These are phyloP conservation scores for Scenedesmus sp. DNA, from an alignment of 163 green algal species.

Conservation along the genomic window DNA sequence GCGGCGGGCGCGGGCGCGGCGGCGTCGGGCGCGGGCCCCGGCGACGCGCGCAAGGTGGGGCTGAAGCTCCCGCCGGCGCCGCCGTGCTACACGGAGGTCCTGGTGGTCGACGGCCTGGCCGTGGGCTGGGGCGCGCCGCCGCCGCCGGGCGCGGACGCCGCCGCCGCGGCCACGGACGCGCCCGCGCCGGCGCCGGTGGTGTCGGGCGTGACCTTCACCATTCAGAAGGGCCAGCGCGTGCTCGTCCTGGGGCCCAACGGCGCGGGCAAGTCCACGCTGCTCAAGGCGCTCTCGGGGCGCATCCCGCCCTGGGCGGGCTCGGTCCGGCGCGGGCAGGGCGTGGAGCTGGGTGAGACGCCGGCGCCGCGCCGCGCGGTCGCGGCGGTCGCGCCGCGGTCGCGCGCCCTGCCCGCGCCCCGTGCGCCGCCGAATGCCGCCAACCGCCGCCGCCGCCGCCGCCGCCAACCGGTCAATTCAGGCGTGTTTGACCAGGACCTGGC, in stretches of 20 bases:
- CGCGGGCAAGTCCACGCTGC: slow-evolving; percentile 66
- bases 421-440: no score
- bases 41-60: slow-evolving; percentile 63
- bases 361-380: no score
- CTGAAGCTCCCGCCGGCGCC: slow-evolving; percentile 70
- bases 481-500: slow-evolving; percentile 81
- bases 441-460: not conserved
- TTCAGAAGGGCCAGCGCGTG: slow-evolving; percentile 72
- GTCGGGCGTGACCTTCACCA: slow-evolving; percentile 51
- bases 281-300: slow-evolving; percentile 55
- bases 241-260: slow-evolving; percentile 79
- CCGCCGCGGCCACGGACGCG: not conserved
- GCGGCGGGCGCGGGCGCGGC: slow-evolving; percentile 50
- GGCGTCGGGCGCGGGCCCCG: slow-evolving; percentile 51
- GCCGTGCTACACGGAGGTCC: slow-evolving; percentile 64
- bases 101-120: slow-evolving; percentile 57
- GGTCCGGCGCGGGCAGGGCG: slow-evolving; percentile 64
- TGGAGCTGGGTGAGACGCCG: slow-evolving; percentile 59
- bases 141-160: not conserved
- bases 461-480: not conserved
- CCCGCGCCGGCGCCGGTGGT: not conserved
- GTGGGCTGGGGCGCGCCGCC: slow-evolving; percentile 61
- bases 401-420: no score
- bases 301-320: slow-evolving; percentile 61
- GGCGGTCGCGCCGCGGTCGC: no score